phyloP scores from a whole-genome alignment of 1,139 yeast genomes.

The Hemisphaericaspora xylofermentans region DNA sequence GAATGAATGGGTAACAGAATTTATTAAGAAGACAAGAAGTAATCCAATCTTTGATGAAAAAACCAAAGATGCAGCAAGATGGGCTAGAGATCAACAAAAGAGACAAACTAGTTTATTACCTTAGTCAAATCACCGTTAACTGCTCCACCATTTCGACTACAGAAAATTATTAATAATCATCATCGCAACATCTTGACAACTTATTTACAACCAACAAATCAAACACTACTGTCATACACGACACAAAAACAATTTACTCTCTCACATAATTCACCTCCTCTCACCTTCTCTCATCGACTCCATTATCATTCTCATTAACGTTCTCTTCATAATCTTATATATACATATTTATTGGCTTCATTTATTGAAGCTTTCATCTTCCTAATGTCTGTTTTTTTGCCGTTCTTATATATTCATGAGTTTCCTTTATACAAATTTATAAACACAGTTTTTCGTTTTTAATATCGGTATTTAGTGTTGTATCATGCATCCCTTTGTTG shows the following conservation, averaged over 20 bases:
- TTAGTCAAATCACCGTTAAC: not conserved
- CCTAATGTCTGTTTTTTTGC: constrained; percentile 4
- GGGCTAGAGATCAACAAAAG: constrained; percentile 92
- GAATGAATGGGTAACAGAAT: constrained; percentile 76
- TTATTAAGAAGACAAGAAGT: constrained; percentile 71
- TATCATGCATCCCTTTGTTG: not conserved
- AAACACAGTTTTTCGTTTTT: constrained; percentile 1
- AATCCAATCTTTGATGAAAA: constrained; percentile 59
- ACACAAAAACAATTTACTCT: not conserved
- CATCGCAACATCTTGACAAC: too few relatives aligned
- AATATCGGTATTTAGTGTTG: not conserved
- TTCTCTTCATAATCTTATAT: not conserved
- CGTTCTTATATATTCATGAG: constrained; percentile 1
- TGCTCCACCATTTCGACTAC: not conserved
- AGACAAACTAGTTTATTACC: constrained; percentile 34
- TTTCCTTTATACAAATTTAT: constrained; percentile 3
- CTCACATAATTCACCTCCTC: not conserved
- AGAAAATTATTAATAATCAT: not conserved
- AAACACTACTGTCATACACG: not conserved
- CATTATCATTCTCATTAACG: not conserved
- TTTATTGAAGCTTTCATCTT: not conserved
- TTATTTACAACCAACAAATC: not conserved
- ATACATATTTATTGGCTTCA: constrained; percentile 5
- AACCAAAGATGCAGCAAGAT: constrained; percentile 87
- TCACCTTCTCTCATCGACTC: not conserved